A percentile compares a stretch with the other conserved stretches of the same genome.
Conservation (phyloP, 768 basidiomycete species). For the Coprinellus micaceus region DNA sequence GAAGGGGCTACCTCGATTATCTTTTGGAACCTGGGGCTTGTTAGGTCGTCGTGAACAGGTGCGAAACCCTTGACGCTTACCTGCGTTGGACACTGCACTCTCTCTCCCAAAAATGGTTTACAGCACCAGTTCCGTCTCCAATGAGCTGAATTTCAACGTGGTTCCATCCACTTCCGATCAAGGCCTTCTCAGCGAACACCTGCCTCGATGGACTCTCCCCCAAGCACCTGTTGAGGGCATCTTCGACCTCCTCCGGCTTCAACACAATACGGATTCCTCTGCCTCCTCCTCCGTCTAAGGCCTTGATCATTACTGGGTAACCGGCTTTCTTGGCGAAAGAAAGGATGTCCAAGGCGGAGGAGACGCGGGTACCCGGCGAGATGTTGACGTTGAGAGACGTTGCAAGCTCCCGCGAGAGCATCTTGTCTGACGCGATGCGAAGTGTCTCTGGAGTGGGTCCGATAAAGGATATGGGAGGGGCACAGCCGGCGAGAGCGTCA, state of each 20-base stretch:
- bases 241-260: constrained; percentile 64
- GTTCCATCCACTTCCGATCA: constrained; percentile 69
- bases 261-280: constrained; percentile 88
- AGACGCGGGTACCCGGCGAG: constrained; percentile 28
- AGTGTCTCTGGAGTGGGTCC: constrained; percentile 80
- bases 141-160: constrained; percentile 88
- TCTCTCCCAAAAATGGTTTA: constrained; percentile 85
- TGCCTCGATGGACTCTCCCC: constrained; percentile 37
- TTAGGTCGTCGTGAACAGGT: neutral
- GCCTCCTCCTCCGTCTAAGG: constrained; percentile 86
- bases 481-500: constrained; percentile 70
- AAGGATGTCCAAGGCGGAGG: constrained; percentile 23
- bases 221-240: constrained; percentile 55
- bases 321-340: constrained; percentile 26
- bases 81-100: constrained; percentile 90
- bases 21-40: constrained; percentile 61
- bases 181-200: constrained; percentile 83
- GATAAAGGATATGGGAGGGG: constrained; percentile 62
- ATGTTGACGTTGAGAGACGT: constrained; percentile 25
- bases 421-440: constrained; percentile 55
- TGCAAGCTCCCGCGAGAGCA: constrained; percentile 33
- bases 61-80: constrained; percentile 28
- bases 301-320: constrained; percentile 79
- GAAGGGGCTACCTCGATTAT: constrained; percentile 90
- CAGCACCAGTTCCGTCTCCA: constrained; percentile 73